Percentiles rank a stretch among this genome's conserved stretches.
Conservation (phyloP, 1,284 basidiomycete genomes). For the Ganoderma resinaceum region DNA sequence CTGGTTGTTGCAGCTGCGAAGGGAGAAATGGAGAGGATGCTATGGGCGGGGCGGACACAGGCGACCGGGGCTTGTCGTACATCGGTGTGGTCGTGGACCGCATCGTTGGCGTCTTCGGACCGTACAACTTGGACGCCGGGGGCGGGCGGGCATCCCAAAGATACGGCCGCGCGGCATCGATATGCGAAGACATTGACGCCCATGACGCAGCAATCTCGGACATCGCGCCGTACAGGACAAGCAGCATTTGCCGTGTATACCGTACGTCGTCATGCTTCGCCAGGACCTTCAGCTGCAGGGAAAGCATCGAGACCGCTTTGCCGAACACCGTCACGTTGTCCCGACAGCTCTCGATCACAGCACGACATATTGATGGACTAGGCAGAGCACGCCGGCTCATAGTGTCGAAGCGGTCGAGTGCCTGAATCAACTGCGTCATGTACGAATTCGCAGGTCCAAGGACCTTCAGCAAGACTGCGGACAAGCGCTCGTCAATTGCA, state of each 20-base stretch:
- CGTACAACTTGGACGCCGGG: constrained; percentile 37
- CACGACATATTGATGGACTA: constrained; percentile 78
- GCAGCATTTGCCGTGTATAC: constrained; percentile 87
- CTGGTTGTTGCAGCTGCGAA: constrained; percentile 25
- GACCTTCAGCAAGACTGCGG: constrained; percentile 82
- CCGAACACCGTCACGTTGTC: constrained; percentile 89
- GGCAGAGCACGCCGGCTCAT: constrained; percentile 75
- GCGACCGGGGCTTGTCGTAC: constrained; percentile 28
- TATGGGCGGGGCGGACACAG: constrained; percentile 38
- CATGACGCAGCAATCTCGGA: constrained; percentile 91
- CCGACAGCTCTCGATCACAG: constrained; percentile 84
- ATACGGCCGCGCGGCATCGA: constrained; percentile 75
- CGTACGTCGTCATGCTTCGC: constrained; percentile 83
- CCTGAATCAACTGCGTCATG: constrained; percentile 86
- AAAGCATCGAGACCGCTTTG: constrained; percentile 86
- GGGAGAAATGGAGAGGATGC: constrained; percentile 33
- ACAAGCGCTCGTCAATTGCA: constrained; percentile 87
- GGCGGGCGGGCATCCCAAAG: constrained; percentile 55
- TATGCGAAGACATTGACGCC: constrained; percentile 78
- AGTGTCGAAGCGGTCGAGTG: constrained; percentile 93
- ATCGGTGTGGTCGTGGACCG: constrained; percentile 21
- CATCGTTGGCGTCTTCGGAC: constrained; percentile 31
- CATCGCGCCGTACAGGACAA: constrained; percentile 91
- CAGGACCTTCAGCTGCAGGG: constrained; percentile 83
- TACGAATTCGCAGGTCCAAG: constrained; percentile 86